Evolutionary conservation across 805 yeast species (phyloP).

Genomic region (Jamesozyma lodderae): DNA sequence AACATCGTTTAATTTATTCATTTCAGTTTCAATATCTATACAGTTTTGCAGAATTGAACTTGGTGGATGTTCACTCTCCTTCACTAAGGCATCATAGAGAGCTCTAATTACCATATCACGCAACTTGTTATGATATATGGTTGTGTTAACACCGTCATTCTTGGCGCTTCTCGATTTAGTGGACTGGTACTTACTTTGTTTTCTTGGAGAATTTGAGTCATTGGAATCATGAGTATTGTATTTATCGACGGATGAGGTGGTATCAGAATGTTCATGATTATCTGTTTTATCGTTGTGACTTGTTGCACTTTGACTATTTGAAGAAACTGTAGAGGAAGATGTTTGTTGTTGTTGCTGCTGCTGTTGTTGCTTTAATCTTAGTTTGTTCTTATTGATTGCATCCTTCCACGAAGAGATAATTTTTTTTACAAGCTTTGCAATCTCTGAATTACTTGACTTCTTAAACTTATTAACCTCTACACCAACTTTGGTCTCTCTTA

Average conservation of each 20-base stretch:
- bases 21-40: slow-evolving; percentile 64
- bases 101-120: slow-evolving; percentile 81
- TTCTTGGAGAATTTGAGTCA: slow-evolving; percentile 10
- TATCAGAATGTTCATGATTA: too few relatives aligned
- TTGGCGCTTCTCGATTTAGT: slow-evolving; percentile 64
- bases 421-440: slow-evolving; percentile 63
- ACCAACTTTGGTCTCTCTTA: slow-evolving; percentile 92
- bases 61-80: slow-evolving; percentile 61
- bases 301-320: background rate
- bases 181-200: slow-evolving; percentile 37
- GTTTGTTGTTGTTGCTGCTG: slow-evolving; percentile 8
- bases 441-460: slow-evolving; percentile 53
- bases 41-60: slow-evolving; percentile 53
- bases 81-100: slow-evolving; percentile 79
- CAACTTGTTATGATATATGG: slow-evolving; percentile 62
- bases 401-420: slow-evolving; percentile 89
- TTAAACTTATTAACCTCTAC: slow-evolving; percentile 88
- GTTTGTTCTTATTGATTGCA: slow-evolving; percentile 60
- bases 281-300: background rate
- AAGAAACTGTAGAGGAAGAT: too few relatives aligned
- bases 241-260: background rate
- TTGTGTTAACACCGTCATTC: slow-evolving; percentile 69
- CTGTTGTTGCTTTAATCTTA: slow-evolving; percentile 17
- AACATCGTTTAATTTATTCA: slow-evolving; percentile 51
- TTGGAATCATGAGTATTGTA: background rate